These are phyloP conservation scores for Sporothrix brunneoviolacea DNA, from an alignment of 2,329 filamentous ascomycete species.

Conservation along the genomic window DNA sequence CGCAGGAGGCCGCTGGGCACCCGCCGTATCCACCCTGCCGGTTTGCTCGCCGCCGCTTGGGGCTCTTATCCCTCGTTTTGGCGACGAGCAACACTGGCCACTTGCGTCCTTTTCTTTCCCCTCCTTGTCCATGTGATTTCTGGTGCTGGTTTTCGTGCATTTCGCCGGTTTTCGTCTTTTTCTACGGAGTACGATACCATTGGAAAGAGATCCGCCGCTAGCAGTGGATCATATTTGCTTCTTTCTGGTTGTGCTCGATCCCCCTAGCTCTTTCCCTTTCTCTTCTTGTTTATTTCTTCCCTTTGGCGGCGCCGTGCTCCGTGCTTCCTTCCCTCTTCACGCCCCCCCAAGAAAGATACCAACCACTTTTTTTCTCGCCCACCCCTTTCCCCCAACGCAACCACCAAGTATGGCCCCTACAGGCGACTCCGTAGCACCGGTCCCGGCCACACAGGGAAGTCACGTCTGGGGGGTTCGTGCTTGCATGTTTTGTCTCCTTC, in stretches of 20 bases:
- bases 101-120: too few species aligned
- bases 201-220: neutral
- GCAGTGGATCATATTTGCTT: neutral
- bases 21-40: neutral
- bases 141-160: too few species aligned
- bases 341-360: too few species aligned
- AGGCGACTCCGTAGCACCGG: neutral
- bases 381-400: too few species aligned
- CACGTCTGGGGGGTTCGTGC: neutral
- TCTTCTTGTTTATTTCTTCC: too few species aligned
- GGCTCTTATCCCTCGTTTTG: neutral
- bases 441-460: neutral
- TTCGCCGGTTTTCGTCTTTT: too few species aligned
- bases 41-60: neutral
- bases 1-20: too few species aligned
- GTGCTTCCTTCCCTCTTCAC: too few species aligned
- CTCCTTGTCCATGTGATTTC: too few species aligned
- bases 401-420: too few species aligned
- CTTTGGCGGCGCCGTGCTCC: neutral
- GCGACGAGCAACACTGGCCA: too few species aligned
- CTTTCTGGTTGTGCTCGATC: neutral
- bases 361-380: neutral
- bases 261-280: neutral
- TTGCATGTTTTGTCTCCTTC: slow-evolving; percentile 4
- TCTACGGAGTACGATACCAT: too few species aligned